phyloP scores from a whole-genome alignment of 176 grass and related monocot species.

The Musa acuminata region DNA sequence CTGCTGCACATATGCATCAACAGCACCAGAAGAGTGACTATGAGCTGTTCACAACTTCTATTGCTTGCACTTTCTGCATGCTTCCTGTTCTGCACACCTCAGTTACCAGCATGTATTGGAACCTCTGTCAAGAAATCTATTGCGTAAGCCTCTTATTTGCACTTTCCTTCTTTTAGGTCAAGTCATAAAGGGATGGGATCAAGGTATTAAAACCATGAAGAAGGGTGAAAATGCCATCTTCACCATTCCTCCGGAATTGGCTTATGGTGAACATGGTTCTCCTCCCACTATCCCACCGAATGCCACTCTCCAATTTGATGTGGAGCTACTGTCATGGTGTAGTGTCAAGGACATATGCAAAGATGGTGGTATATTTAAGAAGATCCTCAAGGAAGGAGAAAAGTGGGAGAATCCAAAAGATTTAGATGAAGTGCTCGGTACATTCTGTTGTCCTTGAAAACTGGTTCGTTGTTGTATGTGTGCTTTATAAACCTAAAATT shows the following conservation, averaged over 20 bases:
- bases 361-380: constrained; percentile 89
- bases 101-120: not conserved
- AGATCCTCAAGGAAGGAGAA: constrained; percentile 68
- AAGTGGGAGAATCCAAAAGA: constrained; percentile 99
- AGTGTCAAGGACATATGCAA: constrained; percentile 90
- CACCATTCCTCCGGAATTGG: constrained; percentile 86
- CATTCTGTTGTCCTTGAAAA: not conserved
- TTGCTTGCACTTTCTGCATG: not conserved
- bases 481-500: not conserved
- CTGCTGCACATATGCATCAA: too few relatives aligned
- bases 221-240: constrained; percentile 94
- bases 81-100: not conserved
- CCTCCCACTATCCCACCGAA: constrained; percentile 75
- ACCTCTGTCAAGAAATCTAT: too few relatives aligned
- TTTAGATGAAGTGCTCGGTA: constrained; percentile 92
- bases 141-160: not conserved
- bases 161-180: constrained; percentile 37
- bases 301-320: constrained; percentile 89
- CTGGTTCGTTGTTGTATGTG: not conserved
- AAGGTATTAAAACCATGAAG: constrained; percentile 98
- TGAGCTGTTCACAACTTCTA: too few relatives aligned
- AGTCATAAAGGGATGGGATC: constrained; percentile 99
- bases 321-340: constrained; percentile 86
- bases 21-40: too few relatives aligned
- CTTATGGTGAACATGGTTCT: constrained; percentile 85